Evolutionary conservation across 345 rosid species (phyloP), one percentile per base, ranked within the genome.

Genomic region (Euphorbia pulcherrima): DNA sequence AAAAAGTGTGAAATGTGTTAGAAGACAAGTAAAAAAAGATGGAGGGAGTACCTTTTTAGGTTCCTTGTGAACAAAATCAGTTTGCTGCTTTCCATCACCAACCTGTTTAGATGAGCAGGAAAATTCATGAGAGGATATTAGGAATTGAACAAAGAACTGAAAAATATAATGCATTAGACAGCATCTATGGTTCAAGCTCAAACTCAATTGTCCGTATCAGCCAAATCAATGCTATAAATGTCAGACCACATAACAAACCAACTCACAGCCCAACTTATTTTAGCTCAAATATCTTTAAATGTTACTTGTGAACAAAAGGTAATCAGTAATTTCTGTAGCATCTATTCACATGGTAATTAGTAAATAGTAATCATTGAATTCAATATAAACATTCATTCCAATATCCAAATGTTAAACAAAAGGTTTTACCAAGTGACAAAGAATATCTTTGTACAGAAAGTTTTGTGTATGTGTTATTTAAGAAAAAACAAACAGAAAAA

Each of bases 21-120:
- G n/a, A n/a, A n/a, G n/a, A n/a, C n/a, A n/a, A n/a, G n/a, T n/a
- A n/a, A n/a, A n/a, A n/a, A n/a, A n/a, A n/a, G n/a, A n/a, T n/a
- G n/a, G n/a, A n/a, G n/a, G n/a, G n/a, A n/a, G n/a, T n/a, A 90
- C 99, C 88, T 79, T 88, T 77, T 81, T 88, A 74, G 90, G 83
- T 68, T 76, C 79, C 82, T 95, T 95, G 77, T 92, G 99, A 72
- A 90, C 75, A 66, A 95, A 85, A 83, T 72, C 79, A 53, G 68
- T 76, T 72, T 82, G 88, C 74, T 80, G 90, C 58, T 77, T 75
- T 58, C 64, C 70, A 69, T 86, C 96, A 71, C 81, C 83, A 48
- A 83, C 86, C 98, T 95, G 76, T 67, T 52, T 77, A 16, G 58
- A 6, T 71, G 44, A 68, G 61, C 68, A 69, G 47, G 77, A 16